A percentile compares a stretch with the other conserved stretches of the same genome.
These are phyloP conservation scores for Cucumis sativus DNA, from an alignment of 306 rosid genomes.

Conservation along the genomic window DNA sequence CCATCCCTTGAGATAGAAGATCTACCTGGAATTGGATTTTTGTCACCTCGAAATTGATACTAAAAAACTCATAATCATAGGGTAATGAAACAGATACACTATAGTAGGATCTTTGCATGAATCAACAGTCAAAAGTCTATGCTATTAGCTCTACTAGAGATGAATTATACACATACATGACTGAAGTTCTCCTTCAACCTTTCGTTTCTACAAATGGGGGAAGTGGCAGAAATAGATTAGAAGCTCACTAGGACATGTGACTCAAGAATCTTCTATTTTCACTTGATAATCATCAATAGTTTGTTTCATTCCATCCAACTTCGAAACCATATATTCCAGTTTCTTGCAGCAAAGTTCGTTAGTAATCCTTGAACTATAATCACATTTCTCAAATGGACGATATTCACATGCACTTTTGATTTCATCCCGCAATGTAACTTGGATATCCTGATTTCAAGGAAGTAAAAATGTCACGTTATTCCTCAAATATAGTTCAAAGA, in stretches of 20 bases:
- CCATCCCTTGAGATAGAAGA: neutral
- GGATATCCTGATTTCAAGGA: conserved; percentile 52
- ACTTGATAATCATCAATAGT: conserved; percentile 54
- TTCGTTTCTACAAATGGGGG: neutral
- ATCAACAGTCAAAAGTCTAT: neutral
- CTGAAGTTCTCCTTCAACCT: neutral
- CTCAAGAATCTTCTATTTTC: conserved; percentile 26
- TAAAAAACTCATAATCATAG: neutral
- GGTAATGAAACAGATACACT: neutral
- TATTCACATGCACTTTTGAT: conserved; percentile 89
- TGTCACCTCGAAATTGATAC: neutral
- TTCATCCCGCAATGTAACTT: conserved; percentile 75
- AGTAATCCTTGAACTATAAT: conserved; percentile 72
- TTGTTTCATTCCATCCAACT: conserved; percentile 67
- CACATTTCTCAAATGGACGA: conserved; percentile 94
- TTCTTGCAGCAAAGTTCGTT: conserved; percentile 78
- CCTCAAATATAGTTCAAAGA: neutral
- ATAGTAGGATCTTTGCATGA: neutral
- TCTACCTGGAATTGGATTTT: neutral
- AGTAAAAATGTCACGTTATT: neutral
- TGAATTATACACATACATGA: neutral
- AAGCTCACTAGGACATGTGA: neutral
- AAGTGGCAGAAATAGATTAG: neutral
- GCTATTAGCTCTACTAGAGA: neutral
- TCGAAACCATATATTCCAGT: conserved; percentile 48